phyloP scores from a whole-genome alignment of 306 rosid species.

The Cyclanthera cordifolia region DNA sequence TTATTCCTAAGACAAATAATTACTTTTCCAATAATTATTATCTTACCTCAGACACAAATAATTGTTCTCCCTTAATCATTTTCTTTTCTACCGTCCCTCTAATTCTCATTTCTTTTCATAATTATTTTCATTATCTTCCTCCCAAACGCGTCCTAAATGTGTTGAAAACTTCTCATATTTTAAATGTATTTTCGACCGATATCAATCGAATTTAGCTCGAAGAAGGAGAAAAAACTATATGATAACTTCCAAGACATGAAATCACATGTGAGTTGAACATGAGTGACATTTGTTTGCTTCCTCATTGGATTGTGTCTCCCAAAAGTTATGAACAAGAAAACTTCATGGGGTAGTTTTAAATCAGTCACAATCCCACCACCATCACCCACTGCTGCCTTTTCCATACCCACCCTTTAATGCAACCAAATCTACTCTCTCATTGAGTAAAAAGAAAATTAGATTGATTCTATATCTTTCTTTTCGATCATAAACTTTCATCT shows the following conservation, averaged over 20 bases:
- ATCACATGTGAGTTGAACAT: not conserved
- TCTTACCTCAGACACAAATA: too few relatives aligned
- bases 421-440: not conserved
- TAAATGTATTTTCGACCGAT: too few relatives aligned
- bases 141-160: too few relatives aligned
- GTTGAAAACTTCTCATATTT: too few relatives aligned
- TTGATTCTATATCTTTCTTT: not conserved
- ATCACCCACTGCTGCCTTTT: not conserved
- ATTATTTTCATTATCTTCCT: too few relatives aligned
- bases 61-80: too few relatives aligned
- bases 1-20: too few relatives aligned
- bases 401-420: not conserved
- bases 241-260: not conserved
- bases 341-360: not conserved
- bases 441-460: not conserved
- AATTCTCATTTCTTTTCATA: too few relatives aligned
- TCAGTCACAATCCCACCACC: not conserved
- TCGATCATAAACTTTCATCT: too few relatives aligned
- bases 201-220: not conserved
- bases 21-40: too few relatives aligned
- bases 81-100: too few relatives aligned
- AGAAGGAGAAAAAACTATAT: not conserved
- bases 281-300: not conserved
- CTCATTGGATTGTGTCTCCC: conserved; percentile 4
- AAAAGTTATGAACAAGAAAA: not conserved